Conservation (phyloP, 78 protist species). For the Dictyostelium intermedium region DNA sequence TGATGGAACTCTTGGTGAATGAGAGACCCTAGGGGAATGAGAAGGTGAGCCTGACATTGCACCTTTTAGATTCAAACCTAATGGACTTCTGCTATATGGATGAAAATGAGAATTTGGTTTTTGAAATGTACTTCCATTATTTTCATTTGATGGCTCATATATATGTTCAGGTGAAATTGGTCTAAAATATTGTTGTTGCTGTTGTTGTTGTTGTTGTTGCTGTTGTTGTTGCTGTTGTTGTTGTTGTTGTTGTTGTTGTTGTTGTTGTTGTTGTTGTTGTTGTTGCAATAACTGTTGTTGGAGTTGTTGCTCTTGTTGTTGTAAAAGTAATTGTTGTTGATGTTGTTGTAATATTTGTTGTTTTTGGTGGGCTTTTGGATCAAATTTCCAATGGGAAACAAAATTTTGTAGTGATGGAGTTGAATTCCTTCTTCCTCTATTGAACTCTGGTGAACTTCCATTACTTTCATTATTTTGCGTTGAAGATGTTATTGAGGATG, state of each 20-base stretch:
- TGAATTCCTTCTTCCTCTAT: conserved; percentile 46
- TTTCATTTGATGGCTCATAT: neutral
- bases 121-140: neutral
- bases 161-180: neutral
- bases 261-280: neutral
- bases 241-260: conserved; percentile 1
- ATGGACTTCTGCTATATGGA: conserved; percentile 9
- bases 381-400: conserved; percentile 62
- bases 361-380: conserved; percentile 23
- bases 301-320: neutral
- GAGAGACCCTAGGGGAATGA: neutral
- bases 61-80: conserved; percentile 3
- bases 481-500: neutral
- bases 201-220: conserved; percentile 40
- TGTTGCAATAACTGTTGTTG: conserved; percentile 3
- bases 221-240: neutral
- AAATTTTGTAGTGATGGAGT: conserved; percentile 21
- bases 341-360: conserved; percentile 44
- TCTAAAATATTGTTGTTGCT: neutral
- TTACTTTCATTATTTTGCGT: neutral
- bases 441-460: neutral
- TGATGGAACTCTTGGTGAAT: conserved; percentile 19
- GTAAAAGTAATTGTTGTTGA: neutral
- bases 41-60: neutral
- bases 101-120: conserved; percentile 5